Conservation (phyloP, 805 yeast species). For the Yamadazyma endophytica region DNA sequence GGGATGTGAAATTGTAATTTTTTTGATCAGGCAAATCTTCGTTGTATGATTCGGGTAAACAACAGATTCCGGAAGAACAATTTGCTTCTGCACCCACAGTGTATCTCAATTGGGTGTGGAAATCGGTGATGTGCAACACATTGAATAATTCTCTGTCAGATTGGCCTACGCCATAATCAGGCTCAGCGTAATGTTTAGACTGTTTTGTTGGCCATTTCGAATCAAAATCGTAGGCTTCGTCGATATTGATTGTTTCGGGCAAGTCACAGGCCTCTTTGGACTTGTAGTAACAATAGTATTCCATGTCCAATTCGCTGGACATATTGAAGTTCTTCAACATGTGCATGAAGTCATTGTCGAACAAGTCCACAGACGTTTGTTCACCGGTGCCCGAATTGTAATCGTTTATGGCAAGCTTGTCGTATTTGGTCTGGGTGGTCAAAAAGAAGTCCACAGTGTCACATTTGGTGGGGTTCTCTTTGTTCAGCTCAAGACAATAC, state of each 20-base stretch:
- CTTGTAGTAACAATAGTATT: constrained; percentile 53
- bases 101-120: constrained; percentile 58
- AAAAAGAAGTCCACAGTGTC: constrained; percentile 34
- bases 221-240: constrained; percentile 23
- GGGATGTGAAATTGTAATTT: constrained; percentile 27
- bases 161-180: constrained; percentile 16
- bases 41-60: constrained; percentile 49
- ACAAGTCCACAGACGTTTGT: constrained; percentile 27
- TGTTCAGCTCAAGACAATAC: constrained; percentile 27
- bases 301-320: constrained; percentile 33
- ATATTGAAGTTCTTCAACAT: constrained; percentile 31
- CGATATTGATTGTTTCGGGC: constrained; percentile 50
- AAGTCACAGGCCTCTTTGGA: constrained; percentile 39
- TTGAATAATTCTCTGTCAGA: constrained; percentile 39
- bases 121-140: constrained; percentile 64
- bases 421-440: constrained; percentile 25
- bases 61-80: constrained; percentile 55
- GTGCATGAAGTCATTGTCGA: constrained; percentile 36
- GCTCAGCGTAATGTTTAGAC: constrained; percentile 18
- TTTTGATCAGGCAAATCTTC: constrained; percentile 16
- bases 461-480: constrained; percentile 26
- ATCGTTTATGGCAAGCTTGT: constrained; percentile 9
- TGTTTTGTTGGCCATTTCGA: constrained; percentile 36
- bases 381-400: constrained; percentile 20
- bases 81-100: constrained; percentile 55